Evolutionary conservation across 495 filamentous ascomycete genomes (phyloP).

Genomic region (Hypoxylon perforatum): DNA sequence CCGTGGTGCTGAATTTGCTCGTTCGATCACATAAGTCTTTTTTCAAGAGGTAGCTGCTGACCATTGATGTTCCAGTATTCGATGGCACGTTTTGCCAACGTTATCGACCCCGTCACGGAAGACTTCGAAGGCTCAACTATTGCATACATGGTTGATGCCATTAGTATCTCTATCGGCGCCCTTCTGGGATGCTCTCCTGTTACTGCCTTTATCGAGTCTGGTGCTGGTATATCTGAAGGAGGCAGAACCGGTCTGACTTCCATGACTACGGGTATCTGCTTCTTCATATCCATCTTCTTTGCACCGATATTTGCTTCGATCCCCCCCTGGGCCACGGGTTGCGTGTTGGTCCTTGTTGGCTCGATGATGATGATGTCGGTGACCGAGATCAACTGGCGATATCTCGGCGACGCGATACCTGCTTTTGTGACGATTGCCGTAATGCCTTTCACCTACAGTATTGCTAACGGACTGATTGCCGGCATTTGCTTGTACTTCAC

Average conservation of each 20-base stretch:
- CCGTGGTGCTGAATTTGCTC: not conserved
- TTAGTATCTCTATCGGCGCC: slow-evolving; percentile 80
- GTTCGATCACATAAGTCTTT: not conserved
- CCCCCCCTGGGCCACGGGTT: slow-evolving; percentile 85
- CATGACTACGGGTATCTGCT: slow-evolving; percentile 78
- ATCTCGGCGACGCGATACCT: slow-evolving; percentile 80
- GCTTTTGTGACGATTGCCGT: slow-evolving; percentile 82
- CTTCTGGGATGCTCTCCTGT: slow-evolving; percentile 79
- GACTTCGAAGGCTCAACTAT: slow-evolving; percentile 84
- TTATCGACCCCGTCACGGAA: slow-evolving; percentile 76
- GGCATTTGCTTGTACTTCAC: slow-evolving; percentile 79
- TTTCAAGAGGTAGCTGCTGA: slow-evolving; percentile 10
- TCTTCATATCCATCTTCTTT: slow-evolving; percentile 89
- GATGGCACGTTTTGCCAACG: slow-evolving; percentile 81
- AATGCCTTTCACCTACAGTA: slow-evolving; percentile 89
- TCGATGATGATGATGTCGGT: slow-evolving; percentile 81
- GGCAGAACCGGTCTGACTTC: slow-evolving; percentile 84
- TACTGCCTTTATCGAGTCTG: slow-evolving; percentile 85
- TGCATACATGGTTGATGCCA: slow-evolving; percentile 82
- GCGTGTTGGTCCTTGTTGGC: slow-evolving; percentile 82
- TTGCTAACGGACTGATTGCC: slow-evolving; percentile 80
- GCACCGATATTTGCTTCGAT: slow-evolving; percentile 88
- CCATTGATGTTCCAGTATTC: slow-evolving; percentile 62
- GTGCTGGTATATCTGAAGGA: slow-evolving; percentile 85
- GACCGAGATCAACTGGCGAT: slow-evolving; percentile 85